Evolutionary conservation across 352 stramenopile species (phyloP).

Genomic region (Phytophthora colocasiae): DNA sequence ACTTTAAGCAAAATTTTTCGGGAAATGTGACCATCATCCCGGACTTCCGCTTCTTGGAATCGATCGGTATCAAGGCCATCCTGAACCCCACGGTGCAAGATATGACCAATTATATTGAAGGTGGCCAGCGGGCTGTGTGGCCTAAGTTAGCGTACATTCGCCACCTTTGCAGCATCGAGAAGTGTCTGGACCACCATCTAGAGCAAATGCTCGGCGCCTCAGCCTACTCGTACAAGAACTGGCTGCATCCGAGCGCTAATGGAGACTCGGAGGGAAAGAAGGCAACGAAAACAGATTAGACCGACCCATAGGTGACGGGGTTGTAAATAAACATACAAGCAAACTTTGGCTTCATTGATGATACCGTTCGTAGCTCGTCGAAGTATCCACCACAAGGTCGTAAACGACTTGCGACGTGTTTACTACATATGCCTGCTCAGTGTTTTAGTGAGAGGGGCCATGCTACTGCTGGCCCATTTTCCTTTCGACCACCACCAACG

Average conservation of each 20-base stretch:
- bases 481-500: neutral
- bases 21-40: slow-evolving; percentile 96
- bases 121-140: slow-evolving; percentile 91
- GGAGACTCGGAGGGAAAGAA: slow-evolving; percentile 10
- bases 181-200: slow-evolving; percentile 52
- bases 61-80: slow-evolving; percentile 85
- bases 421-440: slow-evolving; percentile 11
- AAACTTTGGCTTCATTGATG: too few relatives aligned
- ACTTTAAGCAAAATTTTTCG: slow-evolving; percentile 95
- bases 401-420: slow-evolving; percentile 20
- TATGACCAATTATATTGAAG: slow-evolving; percentile 79
- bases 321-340: neutral
- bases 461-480: slow-evolving; percentile 7
- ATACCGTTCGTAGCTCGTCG: too few relatives aligned
- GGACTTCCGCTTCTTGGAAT: slow-evolving; percentile 87
- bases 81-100: slow-evolving; percentile 81
- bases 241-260: slow-evolving; percentile 43
- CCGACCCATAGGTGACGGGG: neutral
- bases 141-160: slow-evolving; percentile 94
- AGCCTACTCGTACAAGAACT: slow-evolving; percentile 52
- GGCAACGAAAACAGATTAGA: slow-evolving; percentile 19
- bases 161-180: slow-evolving; percentile 94
- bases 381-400: neutral
- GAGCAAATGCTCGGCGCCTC: slow-evolving; percentile 36
- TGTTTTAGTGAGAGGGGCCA: too few relatives aligned